Evolutionary conservation across 2,329 filamentous ascomycete genomes (phyloP), one percentile per base, ranked within the genome.

Genomic region (Lizonia empirigonia): DNA sequence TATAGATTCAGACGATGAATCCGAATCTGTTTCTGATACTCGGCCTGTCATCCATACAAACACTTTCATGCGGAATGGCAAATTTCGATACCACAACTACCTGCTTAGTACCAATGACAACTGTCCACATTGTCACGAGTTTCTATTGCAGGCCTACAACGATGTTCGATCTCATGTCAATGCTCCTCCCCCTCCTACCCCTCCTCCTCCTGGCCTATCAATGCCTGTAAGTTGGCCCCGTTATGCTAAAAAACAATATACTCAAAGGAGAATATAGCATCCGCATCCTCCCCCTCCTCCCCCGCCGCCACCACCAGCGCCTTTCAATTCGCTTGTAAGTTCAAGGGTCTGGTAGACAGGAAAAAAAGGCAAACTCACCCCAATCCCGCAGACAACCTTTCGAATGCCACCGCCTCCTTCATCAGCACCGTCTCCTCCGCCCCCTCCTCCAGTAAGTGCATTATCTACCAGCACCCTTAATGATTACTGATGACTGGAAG

Each of bases 261-360:
- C n/a, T n/a, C n/a, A n/a, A n/a, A n/a, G n/a, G n/a, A n/a, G n/a
- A n/a, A n/a, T n/a, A 29, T 45, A 51, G 16, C 48, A 42, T 35
- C 53, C 50, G 1, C 64, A 55, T 15, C 60, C 55, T 15, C 55
- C 54, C 1, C 53, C 49, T n/a, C 55, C 53, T 2, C 58, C 46
- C 6, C 54, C 59, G 9, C 58, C 60, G 18, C 54, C 55, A 15
- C 48, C 41, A 16, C 46, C 48, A 22, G 36, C 36, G 26, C 39
- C 18, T 26, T n/a, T n/a, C 1, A 15, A 8, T 12, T 9, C 27
- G 1, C 39, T 27, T 12, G 39, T 44, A 27, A 34, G 39, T 34
- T 15, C n/a, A n/a, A n/a, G n/a, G n/a, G n/a, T n/a, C n/a, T n/a
- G n/a, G n/a, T n/a, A n/a, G n/a, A n/a, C n/a, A n/a, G n/a, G n/a